Conservation (phyloP, 2,329 filamentous ascomycete species). For the Dactylellina sp. region DNA sequence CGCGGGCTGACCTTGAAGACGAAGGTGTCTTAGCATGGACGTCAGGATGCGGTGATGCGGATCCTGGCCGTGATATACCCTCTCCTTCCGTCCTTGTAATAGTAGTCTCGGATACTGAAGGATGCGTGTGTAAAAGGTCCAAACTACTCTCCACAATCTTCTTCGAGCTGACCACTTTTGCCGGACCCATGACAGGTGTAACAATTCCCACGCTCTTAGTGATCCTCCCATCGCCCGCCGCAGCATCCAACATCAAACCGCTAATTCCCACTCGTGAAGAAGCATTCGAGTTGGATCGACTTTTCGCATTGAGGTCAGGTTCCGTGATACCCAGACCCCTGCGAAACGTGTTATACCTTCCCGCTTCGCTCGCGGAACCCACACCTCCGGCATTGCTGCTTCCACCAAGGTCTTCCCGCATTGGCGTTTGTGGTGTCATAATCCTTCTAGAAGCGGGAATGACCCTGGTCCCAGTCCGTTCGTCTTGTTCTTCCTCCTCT, state of each 20-base stretch:
- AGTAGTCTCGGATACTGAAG: constrained; percentile 50
- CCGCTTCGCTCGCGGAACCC: constrained; percentile 53
- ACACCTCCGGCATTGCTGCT: constrained; percentile 42
- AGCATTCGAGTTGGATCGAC: constrained; percentile 50
- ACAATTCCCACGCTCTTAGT: constrained; percentile 38
- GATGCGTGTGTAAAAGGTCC: constrained; percentile 51
- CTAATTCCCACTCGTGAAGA: constrained; percentile 38
- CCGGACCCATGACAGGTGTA: constrained; percentile 51
- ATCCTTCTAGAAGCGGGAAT: constrained; percentile 57
- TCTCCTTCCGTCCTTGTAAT: constrained; percentile 55
- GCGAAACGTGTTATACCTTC: constrained; percentile 57
- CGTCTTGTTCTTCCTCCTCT: constrained; percentile 48
- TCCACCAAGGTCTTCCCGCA: constrained; percentile 45
- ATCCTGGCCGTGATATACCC: constrained; percentile 42
- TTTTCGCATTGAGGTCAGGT: constrained; percentile 48
- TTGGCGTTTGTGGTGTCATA: constrained; percentile 53
- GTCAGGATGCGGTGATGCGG: constrained; percentile 47
- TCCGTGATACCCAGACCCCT: constrained; percentile 55
- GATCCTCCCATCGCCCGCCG: constrained; percentile 19
- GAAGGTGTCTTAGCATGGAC: constrained; percentile 41
- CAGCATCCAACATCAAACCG: constrained; percentile 28
- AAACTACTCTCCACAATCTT: constrained; percentile 52
- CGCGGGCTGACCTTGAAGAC: constrained; percentile 51
- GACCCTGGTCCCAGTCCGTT: constrained; percentile 43
- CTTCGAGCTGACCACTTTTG: constrained; percentile 49